Base-by-base conservation (phyloP, 495 filamentous ascomycete genomes). In the Daldinia caldariorum region DNA sequence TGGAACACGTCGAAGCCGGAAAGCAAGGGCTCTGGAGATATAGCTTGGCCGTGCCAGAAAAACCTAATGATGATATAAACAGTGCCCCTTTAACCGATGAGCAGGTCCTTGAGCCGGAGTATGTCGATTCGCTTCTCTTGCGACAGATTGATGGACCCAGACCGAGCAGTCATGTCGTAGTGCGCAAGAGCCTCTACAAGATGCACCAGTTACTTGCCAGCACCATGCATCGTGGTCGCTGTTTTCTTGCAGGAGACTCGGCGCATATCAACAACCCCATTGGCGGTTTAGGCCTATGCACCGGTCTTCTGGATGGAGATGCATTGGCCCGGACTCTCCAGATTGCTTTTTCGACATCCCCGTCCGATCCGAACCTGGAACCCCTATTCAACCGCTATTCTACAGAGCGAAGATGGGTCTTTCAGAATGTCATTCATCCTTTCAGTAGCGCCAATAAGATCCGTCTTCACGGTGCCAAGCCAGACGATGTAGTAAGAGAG, bases 351-450 rank as follows among this genome's bases (percentile, higher is more conserved):
- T 64, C 61, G 16, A 31, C 56, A 29, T 32, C 56, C 0, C 14
- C 56, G 6, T 43, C 56, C 34, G 18, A 43, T 16, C 37, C 56
- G 29, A 31, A 64, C 16, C 32, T 38, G 6, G 47, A 57, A 29
- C 14, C 39, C 16, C 12, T 64, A 12, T 64, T 64, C 13, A 32
- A 53, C 14, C 61, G 51, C 9, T 64, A 64, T 22, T 64, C 61
- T 14, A 39, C 61, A 18, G 61, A 64, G 31, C 61, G 61, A 14
- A 51, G 61, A 29, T 51, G 51, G 18, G 32, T 64, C 8, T 64
- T 64, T 51, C 61, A 64, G 18, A 64, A 64, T 54, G 38, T 64
- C 53, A 64, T 64, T 12, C 61, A 64, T 22, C 61, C 61, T 9
- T 64, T 47, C 8, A 64, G 61, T 29, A 64, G 61, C 32, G 61